Base-by-base conservation (phyloP, 2,329 filamentous ascomycete species). In the Colletotrichum viniferum region DNA sequence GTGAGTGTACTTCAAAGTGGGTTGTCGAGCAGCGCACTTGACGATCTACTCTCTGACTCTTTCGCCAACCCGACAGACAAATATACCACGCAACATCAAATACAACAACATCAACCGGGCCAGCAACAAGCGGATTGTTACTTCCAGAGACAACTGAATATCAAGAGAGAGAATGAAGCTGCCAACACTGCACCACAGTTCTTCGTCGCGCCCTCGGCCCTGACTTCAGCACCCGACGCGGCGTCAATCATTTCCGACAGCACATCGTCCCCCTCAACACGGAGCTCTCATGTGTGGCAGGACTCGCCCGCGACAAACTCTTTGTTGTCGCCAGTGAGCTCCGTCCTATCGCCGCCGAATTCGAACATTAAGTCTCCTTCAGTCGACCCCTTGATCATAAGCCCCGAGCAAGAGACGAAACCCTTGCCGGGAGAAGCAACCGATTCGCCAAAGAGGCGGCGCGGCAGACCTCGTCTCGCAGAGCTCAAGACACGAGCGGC, bases 391-490 rank as follows among this genome's bases (percentile, higher is more conserved):
- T 5, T 52, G 6, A 16, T 75, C 7, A 18, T 75, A 7, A 21
- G 4, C 13, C 14, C 56, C 18, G 16, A 12, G 6, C 28, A 55
- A 3, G 56, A 62, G 6, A 24, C 30, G 4, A 28, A 67, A 7
- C 18, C 24, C 2, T 6, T 48, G 14, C 36, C 8, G 4, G 18
- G 2, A 4, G 13, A 16, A 8, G 30, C 58, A 5, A 32, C 4
- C 30, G 48, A 60, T 3, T n/a, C 26, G 9, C 56, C 70, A 18
- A 68, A 55, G 28, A 36, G 64, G n/a, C 43, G 34, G 4, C 62
- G 73, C 14, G 73, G 73, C 18, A 63, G 73, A 9, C 73, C 73
- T 34, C 66, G 73, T 9, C 28, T 76, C 6, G 26, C 69, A 5
- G 73, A 75, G 4, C 13, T 34, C 16, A 55, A 4, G n/a, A 3